Evolutionary conservation across 2,329 filamentous ascomycete species (phyloP), one percentile per base, ranked within the genome.

Genomic region (Exophiala lecanii-corni): DNA sequence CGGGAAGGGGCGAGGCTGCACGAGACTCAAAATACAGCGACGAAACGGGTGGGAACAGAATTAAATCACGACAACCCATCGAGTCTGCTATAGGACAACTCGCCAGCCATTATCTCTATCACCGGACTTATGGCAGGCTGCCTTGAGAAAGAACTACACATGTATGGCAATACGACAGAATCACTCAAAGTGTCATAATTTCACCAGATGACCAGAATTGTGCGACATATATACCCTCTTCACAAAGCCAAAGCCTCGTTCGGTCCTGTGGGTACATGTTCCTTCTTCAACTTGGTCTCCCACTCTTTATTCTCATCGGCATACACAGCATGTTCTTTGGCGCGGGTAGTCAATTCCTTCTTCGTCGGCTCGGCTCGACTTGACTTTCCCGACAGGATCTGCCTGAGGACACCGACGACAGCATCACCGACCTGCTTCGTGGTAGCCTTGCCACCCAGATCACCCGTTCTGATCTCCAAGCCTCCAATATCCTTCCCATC

Each of bases 401-500:
- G 28, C 16, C 44, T 39, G 16, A 82, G 66, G 51, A 74, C 73
- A 62, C 74, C 73, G 69, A 96, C 96, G 64, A 98, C 95, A 56
- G 92, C 91, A 51, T 78, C 78, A 45, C 92, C 88, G 68, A 94
- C 97, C 75, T 98, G 86, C 71, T 82, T 75, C 47, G 92, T 98
- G 80, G 92, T 94, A 60, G 92, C 79, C 74, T 88, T 94, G 66
- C 92, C 92, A 59, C 92, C 92, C 58, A 98, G 76, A 70, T 98
- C 92, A 61, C 91, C 91, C 23, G 91, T 98, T 43, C 75, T 65
- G 19, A 80, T 60, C 1, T 71, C 72, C 16, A 68, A 57, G 15
- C 75, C 74, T n/a, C 53, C 53, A 67, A 98, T 81, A 51, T 81
- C 70, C 84, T 95, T 95, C 73, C 92, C 92, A 78, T 97, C 91